Evolutionary conservation across 257 asterid species (phyloP).

Genomic region (Gynochthodes officinalis): DNA sequence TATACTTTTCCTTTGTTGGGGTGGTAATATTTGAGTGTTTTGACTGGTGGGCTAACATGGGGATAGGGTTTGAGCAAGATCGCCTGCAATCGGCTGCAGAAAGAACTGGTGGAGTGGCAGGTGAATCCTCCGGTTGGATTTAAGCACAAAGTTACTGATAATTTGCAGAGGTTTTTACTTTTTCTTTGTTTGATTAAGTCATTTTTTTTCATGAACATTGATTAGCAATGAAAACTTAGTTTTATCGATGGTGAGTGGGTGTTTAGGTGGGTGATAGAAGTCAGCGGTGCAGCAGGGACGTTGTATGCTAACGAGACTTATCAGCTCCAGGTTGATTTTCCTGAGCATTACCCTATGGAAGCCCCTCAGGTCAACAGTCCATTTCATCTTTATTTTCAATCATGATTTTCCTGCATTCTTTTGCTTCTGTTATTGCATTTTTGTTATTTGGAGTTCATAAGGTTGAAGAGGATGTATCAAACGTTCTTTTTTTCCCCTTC

Average conservation of each 20-base stretch:
- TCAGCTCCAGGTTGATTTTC: slow-evolving; percentile 56
- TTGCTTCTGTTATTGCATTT: neutral
- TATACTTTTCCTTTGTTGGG: neutral
- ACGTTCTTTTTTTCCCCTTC: no score
- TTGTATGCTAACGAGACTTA: slow-evolving; percentile 43
- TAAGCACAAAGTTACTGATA: slow-evolving; percentile 83
- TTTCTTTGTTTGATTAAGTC: neutral
- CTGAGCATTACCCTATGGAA: slow-evolving; percentile 58
- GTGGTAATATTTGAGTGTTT: neutral
- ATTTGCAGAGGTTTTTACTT: slow-evolving; percentile 69
- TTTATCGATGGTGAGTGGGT: slow-evolving; percentile 1
- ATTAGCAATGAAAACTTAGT: neutral
- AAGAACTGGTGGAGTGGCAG: slow-evolving; percentile 97
- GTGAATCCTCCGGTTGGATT: slow-evolving; percentile 89
- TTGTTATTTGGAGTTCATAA: neutral
- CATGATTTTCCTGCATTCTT: neutral
- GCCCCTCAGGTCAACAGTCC: slow-evolving; percentile 44
- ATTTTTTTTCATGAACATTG: neutral
- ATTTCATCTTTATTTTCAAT: neutral
- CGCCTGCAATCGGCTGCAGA: slow-evolving; percentile 95
- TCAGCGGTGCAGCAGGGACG: slow-evolving; percentile 46
- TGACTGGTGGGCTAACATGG: neutral
- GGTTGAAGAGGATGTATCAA: neutral
- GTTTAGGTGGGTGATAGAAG: slow-evolving; percentile 45
- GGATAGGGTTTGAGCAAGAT: slow-evolving; percentile 88